Evolutionary conservation across 2,329 filamentous ascomycete species (phyloP).

Genomic region (Remersonia thermophila): DNA sequence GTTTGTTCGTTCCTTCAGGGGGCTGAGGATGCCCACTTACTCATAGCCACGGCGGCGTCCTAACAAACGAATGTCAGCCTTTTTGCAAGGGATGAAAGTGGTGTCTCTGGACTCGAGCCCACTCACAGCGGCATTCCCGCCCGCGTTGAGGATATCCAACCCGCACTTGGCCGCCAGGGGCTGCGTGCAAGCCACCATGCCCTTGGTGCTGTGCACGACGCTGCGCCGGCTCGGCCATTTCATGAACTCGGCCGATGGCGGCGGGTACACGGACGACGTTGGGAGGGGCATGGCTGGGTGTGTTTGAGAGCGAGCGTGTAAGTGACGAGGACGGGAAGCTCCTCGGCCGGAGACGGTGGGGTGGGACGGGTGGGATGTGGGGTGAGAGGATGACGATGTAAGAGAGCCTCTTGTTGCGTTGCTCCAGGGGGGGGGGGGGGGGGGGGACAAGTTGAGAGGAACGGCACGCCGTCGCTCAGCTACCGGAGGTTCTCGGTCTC

Average conservation of each 20-base stretch:
- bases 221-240: constrained; percentile 72
- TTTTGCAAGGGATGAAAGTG: no score
- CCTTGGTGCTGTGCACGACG: constrained; percentile 84
- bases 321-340: no score
- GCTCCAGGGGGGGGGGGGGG: no score
- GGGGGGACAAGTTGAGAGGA: no score
- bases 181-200: constrained; percentile 82
- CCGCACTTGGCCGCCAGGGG: constrained; percentile 83
- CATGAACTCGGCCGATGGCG: constrained; percentile 38
- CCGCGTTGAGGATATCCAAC: constrained; percentile 68
- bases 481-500: no score
- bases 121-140: constrained; percentile 85
- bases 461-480: no score
- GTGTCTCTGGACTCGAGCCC: neutral
- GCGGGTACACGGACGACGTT: constrained; percentile 34
- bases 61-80: constrained; percentile 22
- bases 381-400: no score
- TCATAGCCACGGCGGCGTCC: constrained; percentile 93
- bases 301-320: neutral
- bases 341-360: no score
- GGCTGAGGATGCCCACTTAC: constrained; percentile 31
- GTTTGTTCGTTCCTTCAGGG: neutral
- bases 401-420: no score
- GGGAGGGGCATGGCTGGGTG: constrained; percentile 39
- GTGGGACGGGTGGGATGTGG: no score